Evolutionary conservation across 2,329 filamentous ascomycete species (phyloP).

Genomic region (Stachybotrys chartarum): DNA sequence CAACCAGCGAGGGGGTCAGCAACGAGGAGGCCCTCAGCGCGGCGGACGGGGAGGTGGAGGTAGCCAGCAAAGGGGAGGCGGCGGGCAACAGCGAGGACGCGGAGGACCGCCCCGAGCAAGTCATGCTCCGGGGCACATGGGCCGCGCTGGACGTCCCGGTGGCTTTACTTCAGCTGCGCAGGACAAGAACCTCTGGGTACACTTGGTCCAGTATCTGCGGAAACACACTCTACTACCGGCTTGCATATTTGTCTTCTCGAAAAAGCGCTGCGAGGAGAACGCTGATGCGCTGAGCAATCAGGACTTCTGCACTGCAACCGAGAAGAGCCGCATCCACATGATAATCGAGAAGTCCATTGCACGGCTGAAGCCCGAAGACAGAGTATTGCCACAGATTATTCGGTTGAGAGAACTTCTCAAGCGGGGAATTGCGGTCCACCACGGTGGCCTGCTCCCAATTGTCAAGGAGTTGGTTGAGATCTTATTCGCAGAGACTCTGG

Average conservation of each 20-base stretch:
- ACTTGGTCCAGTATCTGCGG: conserved; percentile 83
- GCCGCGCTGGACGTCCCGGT: conserved; percentile 75
- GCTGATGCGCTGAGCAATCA: conserved; percentile 91
- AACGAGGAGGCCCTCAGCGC: conserved; percentile 33
- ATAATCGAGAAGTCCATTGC: conserved; percentile 93
- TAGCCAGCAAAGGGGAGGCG: conserved; percentile 35
- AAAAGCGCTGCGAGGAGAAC: conserved; percentile 95
- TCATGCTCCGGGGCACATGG: conserved; percentile 75
- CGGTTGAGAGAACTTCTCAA: conserved; percentile 77
- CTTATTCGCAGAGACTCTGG: conserved; percentile 85
- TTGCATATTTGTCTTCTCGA: conserved; percentile 98
- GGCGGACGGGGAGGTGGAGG: conserved; percentile 45
- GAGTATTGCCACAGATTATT: conserved; percentile 84
- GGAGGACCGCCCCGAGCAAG: conserved; percentile 48
- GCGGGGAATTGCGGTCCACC: conserved; percentile 90
- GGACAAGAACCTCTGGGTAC: conserved; percentile 94
- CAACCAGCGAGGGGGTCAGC: conserved; percentile 22
- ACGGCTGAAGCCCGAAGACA: conserved; percentile 82
- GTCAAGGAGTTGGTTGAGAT: conserved; percentile 98
- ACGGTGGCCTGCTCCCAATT: conserved; percentile 88
- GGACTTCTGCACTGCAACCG: conserved; percentile 85
- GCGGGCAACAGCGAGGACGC: conserved; percentile 43
- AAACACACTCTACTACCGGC: conserved; percentile 83
- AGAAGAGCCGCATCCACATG: conserved; percentile 97
- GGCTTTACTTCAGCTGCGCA: conserved; percentile 86